phyloP scores from a whole-genome alignment of 129 eudicot genomes.

The Apium graveolens region DNA sequence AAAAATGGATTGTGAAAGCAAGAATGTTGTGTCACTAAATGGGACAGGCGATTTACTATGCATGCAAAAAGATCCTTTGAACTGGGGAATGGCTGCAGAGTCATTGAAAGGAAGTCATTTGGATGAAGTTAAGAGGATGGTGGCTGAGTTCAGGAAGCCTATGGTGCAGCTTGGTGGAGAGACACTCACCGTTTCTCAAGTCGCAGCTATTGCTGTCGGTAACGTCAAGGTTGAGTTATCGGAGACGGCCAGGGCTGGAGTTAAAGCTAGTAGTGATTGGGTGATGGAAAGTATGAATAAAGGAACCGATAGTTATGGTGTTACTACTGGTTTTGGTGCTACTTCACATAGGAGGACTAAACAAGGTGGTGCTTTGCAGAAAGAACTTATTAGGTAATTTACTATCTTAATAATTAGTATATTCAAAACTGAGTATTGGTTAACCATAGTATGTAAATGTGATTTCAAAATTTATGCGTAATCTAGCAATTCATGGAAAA shows the following conservation, averaged over 20 bases:
- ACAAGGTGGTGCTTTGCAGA: slow-evolving; percentile 53
- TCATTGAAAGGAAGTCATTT: slow-evolving; percentile 63
- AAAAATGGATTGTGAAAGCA: neutral
- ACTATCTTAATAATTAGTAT: neutral
- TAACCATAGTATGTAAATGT: too few species aligned
- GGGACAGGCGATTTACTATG: slow-evolving; percentile 1
- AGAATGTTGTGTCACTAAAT: slow-evolving; percentile 6
- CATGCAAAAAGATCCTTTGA: slow-evolving; percentile 42
- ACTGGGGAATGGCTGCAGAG: slow-evolving; percentile 73
- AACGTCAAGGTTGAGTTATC: slow-evolving; percentile 59
- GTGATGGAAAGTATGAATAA: slow-evolving; percentile 48
- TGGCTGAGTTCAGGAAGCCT: slow-evolving; percentile 67
- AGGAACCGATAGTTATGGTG: slow-evolving; percentile 54
- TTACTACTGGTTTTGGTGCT: slow-evolving; percentile 51
- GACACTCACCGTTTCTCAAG: slow-evolving; percentile 52
- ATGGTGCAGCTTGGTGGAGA: slow-evolving; percentile 64
- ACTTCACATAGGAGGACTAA: slow-evolving; percentile 52
- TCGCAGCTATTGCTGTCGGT: slow-evolving; percentile 54
- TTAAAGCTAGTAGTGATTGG: slow-evolving; percentile 51
- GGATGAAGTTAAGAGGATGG: slow-evolving; percentile 75
- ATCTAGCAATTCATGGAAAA: too few species aligned
- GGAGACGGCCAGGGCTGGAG: slow-evolving; percentile 44
- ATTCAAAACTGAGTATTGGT: too few species aligned
- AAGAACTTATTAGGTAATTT: slow-evolving; percentile 40
- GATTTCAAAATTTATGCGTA: neutral